Evolutionary conservation across 225 moss, liverwort and hornwort genomes (phyloP).

Genomic region (Pleurozium schreberi): DNA sequence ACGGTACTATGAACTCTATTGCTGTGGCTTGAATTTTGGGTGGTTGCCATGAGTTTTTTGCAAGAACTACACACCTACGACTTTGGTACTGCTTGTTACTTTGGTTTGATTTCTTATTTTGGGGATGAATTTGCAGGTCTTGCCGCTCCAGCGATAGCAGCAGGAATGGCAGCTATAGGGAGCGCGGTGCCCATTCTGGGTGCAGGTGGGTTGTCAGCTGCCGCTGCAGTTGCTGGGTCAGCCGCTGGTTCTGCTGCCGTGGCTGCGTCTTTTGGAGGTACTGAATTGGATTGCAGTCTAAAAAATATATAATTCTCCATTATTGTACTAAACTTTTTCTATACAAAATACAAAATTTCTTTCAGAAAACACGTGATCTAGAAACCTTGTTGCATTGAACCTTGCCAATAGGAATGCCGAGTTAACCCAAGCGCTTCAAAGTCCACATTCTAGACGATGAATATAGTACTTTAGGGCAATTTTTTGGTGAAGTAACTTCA

Average conservation of each 20-base stretch:
- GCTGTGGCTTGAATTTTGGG: neutral
- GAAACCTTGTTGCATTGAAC: neutral
- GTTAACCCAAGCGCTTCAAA: neutral
- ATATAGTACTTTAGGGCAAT: neutral
- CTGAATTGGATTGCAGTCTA: neutral
- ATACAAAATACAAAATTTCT: neutral
- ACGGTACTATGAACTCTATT: neutral
- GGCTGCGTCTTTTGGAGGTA: constrained; percentile 95
- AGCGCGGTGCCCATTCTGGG: constrained; percentile 68
- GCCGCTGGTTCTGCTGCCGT: constrained; percentile 92
- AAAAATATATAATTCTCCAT: neutral
- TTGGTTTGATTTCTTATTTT: neutral
- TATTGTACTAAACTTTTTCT: neutral
- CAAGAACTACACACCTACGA: neutral
- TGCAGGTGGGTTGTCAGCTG: constrained; percentile 72
- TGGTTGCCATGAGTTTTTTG: neutral
- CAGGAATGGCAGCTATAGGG: constrained; percentile 76
- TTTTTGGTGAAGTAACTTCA: neutral
- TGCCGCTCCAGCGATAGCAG: constrained; percentile 94
- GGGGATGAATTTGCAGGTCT: constrained; percentile 42
- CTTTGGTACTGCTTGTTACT: neutral
- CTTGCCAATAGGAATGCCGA: neutral
- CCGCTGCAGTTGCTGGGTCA: constrained; percentile 61
- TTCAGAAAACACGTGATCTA: neutral
- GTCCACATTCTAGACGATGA: neutral